phyloP scores from a whole-genome alignment of 2,329 filamentous ascomycete species.

The Cladosporium sp. region DNA sequence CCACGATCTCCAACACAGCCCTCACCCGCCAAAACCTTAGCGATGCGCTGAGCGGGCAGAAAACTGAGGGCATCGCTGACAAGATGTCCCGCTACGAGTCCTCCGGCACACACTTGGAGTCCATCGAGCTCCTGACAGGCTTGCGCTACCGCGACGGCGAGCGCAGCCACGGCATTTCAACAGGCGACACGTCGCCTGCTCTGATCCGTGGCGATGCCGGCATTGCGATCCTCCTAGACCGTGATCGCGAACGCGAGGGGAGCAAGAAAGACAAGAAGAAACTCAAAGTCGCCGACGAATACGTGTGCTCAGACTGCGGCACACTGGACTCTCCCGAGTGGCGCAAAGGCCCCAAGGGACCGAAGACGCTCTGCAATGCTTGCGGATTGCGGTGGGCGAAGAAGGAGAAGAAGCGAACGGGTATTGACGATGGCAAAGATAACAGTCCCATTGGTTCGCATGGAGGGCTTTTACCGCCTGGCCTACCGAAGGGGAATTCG shows the following conservation, averaged over 20 bases:
- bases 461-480: conserved; percentile 5
- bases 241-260: conserved; percentile 71
- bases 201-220: conserved; percentile 84
- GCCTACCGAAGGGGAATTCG: conserved; percentile 5
- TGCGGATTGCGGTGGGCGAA: conserved; percentile 62
- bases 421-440: conserved; percentile 12
- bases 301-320: conserved; percentile 94
- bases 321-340: conserved; percentile 93
- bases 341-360: conserved; percentile 89
- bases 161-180: conserved; percentile 82
- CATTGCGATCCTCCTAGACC: conserved; percentile 78
- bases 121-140: conserved; percentile 90
- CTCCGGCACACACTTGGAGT: conserved; percentile 70
- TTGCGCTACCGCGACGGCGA: conserved; percentile 86
- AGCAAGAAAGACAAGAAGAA: conserved; percentile 89
- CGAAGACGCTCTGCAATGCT: conserved; percentile 94
- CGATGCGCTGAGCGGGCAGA: conserved; percentile 64
- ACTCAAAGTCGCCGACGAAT: conserved; percentile 77
- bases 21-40: conserved; percentile 80
- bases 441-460: conserved; percentile 4
- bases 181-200: conserved; percentile 76
- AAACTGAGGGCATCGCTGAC: conserved; percentile 75
- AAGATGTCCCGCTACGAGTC: conserved; percentile 83
- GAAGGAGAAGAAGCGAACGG: conserved; percentile 41
- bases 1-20: conserved; percentile 62